These are phyloP conservation scores for Saussurea involucrata DNA, from an alignment of 129 eudicot genomes.

Conservation along the genomic window DNA sequence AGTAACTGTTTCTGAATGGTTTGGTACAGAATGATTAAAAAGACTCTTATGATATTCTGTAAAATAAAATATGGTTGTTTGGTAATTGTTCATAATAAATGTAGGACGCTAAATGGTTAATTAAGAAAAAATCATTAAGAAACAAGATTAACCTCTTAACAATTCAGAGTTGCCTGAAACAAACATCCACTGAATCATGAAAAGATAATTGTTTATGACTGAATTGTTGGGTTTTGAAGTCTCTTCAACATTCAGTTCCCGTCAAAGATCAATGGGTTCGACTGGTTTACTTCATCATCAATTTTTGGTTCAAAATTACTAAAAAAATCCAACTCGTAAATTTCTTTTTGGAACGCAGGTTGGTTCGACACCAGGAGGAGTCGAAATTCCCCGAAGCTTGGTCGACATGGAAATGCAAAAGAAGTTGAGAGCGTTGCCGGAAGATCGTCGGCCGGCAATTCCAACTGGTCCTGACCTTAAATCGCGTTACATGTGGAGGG, in stretches of 20 bases:
- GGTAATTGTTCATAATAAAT: too few species aligned
- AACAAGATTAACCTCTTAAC: too few species aligned
- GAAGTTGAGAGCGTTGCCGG: slow-evolving; percentile 60
- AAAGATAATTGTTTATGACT: background rate
- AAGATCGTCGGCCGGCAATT: slow-evolving; percentile 50
- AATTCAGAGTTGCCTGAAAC: too few species aligned
- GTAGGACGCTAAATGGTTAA: too few species aligned
- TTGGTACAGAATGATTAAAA: too few species aligned
- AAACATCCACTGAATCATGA: too few species aligned
- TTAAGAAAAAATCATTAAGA: too few species aligned
- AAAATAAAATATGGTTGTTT: too few species aligned
- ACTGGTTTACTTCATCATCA: background rate
- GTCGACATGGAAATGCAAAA: slow-evolving; percentile 82
- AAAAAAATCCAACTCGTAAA: background rate
- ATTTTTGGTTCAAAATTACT: background rate
- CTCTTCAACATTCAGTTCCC: background rate
- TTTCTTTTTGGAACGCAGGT: slow-evolving; percentile 42
- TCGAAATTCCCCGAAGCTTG: slow-evolving; percentile 84
- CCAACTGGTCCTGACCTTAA: slow-evolving; percentile 86
- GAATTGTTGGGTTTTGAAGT: background rate
- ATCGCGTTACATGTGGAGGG: slow-evolving; percentile 94
- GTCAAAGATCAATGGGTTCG: background rate
- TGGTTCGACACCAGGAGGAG: slow-evolving; percentile 94
- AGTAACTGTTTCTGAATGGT: too few species aligned
- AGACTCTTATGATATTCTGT: too few species aligned